Base-by-base conservation (phyloP, 2,329 filamentous ascomycete genomes). In the Westerdykella aurantiaca region DNA sequence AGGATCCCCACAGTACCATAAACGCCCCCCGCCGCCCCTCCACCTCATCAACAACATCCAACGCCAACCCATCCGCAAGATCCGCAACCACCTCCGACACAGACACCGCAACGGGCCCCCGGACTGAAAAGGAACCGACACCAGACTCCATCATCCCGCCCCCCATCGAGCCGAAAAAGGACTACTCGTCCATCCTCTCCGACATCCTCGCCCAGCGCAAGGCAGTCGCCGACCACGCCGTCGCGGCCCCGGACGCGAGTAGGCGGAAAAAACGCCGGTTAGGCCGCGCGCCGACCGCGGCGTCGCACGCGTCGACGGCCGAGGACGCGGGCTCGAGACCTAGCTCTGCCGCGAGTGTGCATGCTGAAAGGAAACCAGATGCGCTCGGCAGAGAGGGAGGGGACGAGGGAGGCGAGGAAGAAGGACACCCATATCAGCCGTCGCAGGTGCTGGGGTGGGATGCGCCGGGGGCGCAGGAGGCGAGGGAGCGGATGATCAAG, bases 381-480 rank as follows among this genome's bases (percentile, higher is more conserved):
- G 29, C 31, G 29, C 29, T 31, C 18, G 12, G 18, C 16, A 41
- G 40, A 37, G 17, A 29, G 29, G 21, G 14, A 42, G 13, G 34
- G 48, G 10, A 46, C 53, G 6, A 37, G 50, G 25, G 10, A 9
- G 25, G 10, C 2, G 25, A 29, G 25, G 25, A 29, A 7, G 25
- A 9, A 29, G 2, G 25, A 29, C 18, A 29, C 25, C 60, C 59
- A 29, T 63, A 62, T 35, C 55, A 64, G 42, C 60, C 67, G 1
- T 66, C 60, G 31, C 67, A 70, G 44, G 56, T 61, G 31, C 42
- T 69, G 22, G 58, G 62, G 0, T 70, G 66, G 60, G 67, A 69
- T 39, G 63, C 62, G n/a, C 60, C 59, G 4, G 64, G 60, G 7
- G 60, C 55, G 31, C 57, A 61, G 41, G 62, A 57, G 37, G 61